Evolutionary conservation across 768 basidiomycete genomes (phyloP), one percentile per base, ranked within the genome.

Genomic region (Russula griseocarnosa): DNA sequence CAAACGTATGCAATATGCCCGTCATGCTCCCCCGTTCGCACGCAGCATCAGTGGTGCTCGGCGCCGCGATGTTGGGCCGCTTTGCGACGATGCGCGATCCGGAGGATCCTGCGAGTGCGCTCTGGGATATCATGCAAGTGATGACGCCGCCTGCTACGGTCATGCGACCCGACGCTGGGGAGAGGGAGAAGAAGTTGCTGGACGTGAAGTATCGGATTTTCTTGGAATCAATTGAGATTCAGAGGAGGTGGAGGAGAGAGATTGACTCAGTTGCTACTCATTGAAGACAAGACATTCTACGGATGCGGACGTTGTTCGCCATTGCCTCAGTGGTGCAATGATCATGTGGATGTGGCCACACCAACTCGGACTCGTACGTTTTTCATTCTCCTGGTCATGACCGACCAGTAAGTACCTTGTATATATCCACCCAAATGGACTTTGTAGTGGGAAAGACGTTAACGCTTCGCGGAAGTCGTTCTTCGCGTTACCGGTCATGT

Each of bases 41-140:
- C 66, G 82, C 84, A 1, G 87, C 85, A 0, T 90, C 95, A 1
- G 97, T 98, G 38, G 94, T 96, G 3, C 81, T 91, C 13, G 97
- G 97, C 1, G 86, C 92, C 0, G 94, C 96, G 8, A 96, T 99
- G 89, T 81, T 99, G 18, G 97, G 89, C 16, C 81, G 92, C 59
- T 89, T 91, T 70, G 95, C 96, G 3, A 83, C 82, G 28, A 88
- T 90, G 68, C 70, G 74, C 52, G 71, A 78, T 58, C 77, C 69
- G 65, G 74, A 77, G 51, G 79, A 80, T 58, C 82, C 86, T 65
- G 84, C 84, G 26, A 81, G 87, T 65, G 76, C 79, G 66, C 77
- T 98, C 67, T 99, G 97, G 96, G 79, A 85, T 52, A 90, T 95
- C 69, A 98, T 98, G 96, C 94, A 86, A 62, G 88, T 93, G 69